A percentile compares a stretch with the other conserved stretches of the same genome.
phyloP scores from a whole-genome alignment of 805 yeast genomes.

The Kodamaea sagamina region DNA sequence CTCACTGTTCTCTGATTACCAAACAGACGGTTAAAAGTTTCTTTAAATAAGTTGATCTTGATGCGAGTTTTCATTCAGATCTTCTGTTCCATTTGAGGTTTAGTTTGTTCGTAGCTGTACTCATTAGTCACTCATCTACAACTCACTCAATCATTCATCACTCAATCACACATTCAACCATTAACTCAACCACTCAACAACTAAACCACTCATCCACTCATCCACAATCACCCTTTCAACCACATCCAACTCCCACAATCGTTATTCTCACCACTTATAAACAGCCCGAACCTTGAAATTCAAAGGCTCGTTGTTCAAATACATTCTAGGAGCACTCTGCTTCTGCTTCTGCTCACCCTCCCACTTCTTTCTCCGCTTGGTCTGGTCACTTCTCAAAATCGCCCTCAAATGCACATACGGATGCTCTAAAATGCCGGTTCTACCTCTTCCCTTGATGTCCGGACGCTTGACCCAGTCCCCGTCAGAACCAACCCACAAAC shows the following conservation, averaged over 20 bases:
- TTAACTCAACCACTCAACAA: too few relatives aligned
- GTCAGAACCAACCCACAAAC: slow-evolving; percentile 92
- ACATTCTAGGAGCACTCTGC: slow-evolving; percentile 54
- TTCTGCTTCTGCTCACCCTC: slow-evolving; percentile 54
- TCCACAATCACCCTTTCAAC: too few relatives aligned
- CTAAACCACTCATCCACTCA: neutral
- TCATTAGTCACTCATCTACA: too few relatives aligned
- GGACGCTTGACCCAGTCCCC: slow-evolving; percentile 69
- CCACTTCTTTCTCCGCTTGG: slow-evolving; percentile 58
- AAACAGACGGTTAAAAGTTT: too few relatives aligned
- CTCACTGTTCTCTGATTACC: too few relatives aligned
- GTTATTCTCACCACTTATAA: slow-evolving; percentile 40
- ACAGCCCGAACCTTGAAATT: slow-evolving; percentile 43
- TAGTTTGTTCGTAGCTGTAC: too few relatives aligned
- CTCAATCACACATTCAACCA: too few relatives aligned
- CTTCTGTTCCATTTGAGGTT: too few relatives aligned
- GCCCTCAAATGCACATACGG: slow-evolving; percentile 81
- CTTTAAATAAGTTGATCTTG: too few relatives aligned
- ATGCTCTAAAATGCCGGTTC: slow-evolving; percentile 76
- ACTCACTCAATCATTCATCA: too few relatives aligned
- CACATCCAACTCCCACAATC: too few relatives aligned
- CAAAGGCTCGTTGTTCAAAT: slow-evolving; percentile 46
- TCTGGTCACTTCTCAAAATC: slow-evolving; percentile 67
- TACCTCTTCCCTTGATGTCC: slow-evolving; percentile 88
- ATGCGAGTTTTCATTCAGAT: too few relatives aligned